Evolutionary conservation across 1,284 basidiomycete species (phyloP).

Genomic region (Austropuccinia psidii): DNA sequence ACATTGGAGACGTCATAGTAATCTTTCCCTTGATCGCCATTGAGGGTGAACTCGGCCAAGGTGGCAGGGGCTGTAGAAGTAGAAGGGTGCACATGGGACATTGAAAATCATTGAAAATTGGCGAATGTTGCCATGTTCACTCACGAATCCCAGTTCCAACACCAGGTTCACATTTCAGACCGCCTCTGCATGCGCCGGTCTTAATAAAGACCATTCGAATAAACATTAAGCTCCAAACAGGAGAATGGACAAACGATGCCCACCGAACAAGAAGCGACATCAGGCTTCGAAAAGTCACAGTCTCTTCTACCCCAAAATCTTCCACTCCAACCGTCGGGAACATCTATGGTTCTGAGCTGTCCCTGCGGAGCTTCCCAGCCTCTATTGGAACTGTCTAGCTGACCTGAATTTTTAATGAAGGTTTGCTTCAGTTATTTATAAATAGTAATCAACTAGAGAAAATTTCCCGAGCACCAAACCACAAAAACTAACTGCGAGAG

Average conservation of each 20-base stretch:
- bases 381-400: neutral
- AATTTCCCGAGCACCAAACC: neutral
- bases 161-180: slow-evolving; percentile 21
- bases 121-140: too few relatives aligned
- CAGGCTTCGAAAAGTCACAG: slow-evolving; percentile 35
- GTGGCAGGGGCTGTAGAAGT: slow-evolving; percentile 41
- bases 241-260: neutral
- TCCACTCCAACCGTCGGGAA: slow-evolving; percentile 35
- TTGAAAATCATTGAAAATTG: neutral
- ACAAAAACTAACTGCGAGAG: neutral
- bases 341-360: neutral
- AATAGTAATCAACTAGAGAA: neutral
- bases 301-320: slow-evolving; percentile 35
- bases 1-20: slow-evolving; percentile 43
- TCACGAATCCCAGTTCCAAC: neutral
- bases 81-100: neutral
- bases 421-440: too few relatives aligned
- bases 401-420: neutral
- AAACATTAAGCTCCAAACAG: neutral
- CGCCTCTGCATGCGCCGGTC: slow-evolving; percentile 33
- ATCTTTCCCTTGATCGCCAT: slow-evolving; percentile 37
- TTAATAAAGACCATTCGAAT: neutral
- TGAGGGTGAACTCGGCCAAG: slow-evolving; percentile 39
- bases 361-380: slow-evolving; percentile 16
- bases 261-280: slow-evolving; percentile 8